Evolutionary conservation across 192 early-diverging fungal species (phyloP).

Genomic region (Dissophora ornata): DNA sequence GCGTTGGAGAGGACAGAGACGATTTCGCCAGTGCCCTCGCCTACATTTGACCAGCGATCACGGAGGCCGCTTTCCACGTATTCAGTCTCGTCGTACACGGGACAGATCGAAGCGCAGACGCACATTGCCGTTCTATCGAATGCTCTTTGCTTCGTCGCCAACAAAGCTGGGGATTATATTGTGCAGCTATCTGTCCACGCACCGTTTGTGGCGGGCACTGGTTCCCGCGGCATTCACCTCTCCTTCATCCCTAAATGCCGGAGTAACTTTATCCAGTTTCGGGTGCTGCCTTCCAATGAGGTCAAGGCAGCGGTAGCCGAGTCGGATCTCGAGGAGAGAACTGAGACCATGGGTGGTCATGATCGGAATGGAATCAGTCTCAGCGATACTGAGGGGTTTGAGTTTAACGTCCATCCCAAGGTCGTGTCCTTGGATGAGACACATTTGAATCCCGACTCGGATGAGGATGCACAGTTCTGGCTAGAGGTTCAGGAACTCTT

Average conservation of each 20-base stretch:
- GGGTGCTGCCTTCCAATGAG: not conserved
- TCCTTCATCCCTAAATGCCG: conserved; percentile 38
- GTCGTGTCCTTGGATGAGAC: conserved; percentile 35
- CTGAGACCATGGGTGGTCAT: not conserved
- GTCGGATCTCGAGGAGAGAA: not conserved
- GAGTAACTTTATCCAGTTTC: conserved; percentile 44
- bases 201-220: conserved; percentile 10
- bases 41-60: conserved; percentile 14
- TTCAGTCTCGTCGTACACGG: conserved; percentile 16
- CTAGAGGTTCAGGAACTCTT: conserved; percentile 43
- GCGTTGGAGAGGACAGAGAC: conserved; percentile 25
- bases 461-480: conserved; percentile 52
- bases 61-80: conserved; percentile 27
- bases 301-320: not conserved
- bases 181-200: conserved; percentile 33
- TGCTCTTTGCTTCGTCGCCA: conserved; percentile 44
- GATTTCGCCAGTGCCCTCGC: conserved; percentile 32
- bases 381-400: not conserved
- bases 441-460: conserved; percentile 45
- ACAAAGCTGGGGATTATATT: conserved; percentile 43
- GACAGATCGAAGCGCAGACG: conserved; percentile 10
- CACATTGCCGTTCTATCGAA: conserved; percentile 43
- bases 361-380: not conserved
- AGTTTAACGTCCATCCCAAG: conserved; percentile 37
- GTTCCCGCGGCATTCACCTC: conserved; percentile 17